These are phyloP conservation scores for Pleurotus sapidus DNA, from an alignment of 768 basidiomycete genomes.

Conservation along the genomic window DNA sequence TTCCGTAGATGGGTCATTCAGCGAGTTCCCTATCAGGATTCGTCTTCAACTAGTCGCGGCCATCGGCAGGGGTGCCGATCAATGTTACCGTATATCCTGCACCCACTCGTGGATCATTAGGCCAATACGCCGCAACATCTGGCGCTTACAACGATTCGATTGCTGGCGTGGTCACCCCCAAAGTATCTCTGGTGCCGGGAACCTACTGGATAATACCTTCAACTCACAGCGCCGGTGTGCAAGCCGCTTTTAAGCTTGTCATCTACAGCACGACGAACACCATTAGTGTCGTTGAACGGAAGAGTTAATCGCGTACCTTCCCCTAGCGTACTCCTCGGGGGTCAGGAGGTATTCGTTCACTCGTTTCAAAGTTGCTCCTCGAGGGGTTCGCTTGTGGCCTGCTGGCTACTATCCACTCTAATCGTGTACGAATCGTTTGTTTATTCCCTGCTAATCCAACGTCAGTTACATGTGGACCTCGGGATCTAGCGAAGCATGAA, in stretches of 20 bases:
- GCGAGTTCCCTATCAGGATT: slow-evolving; percentile 38
- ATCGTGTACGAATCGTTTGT: slow-evolving; percentile 59
- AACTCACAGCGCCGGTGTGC: slow-evolving; percentile 61
- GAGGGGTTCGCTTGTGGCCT: slow-evolving; percentile 80
- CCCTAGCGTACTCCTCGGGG: slow-evolving; percentile 7
- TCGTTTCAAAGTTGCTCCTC: slow-evolving; percentile 72
- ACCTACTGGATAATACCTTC: slow-evolving; percentile 75
- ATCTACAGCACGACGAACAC: slow-evolving; percentile 46
- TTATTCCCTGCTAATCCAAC: slow-evolving; percentile 40
- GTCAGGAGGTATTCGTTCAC: slow-evolving; percentile 75
- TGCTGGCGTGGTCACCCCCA: slow-evolving; percentile 66
- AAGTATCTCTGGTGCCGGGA: slow-evolving; percentile 50
- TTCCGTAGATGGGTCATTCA: not conserved
- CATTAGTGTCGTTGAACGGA: slow-evolving; percentile 11
- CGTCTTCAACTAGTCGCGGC: slow-evolving; percentile 62
- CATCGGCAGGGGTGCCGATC: slow-evolving; percentile 42
- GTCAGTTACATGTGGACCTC: not conserved
- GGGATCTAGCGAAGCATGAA: not conserved
- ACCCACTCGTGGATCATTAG: slow-evolving; percentile 25
- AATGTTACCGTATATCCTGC: slow-evolving; percentile 60
- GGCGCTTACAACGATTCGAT: slow-evolving; percentile 77
- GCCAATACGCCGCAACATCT: slow-evolving; percentile 57
- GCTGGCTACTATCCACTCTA: slow-evolving; percentile 86
- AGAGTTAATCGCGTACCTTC: not conserved
- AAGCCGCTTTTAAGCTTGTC: slow-evolving; percentile 55